Base-by-base conservation (phyloP, 1,284 basidiomycete species). In the Caloboletus firmus region DNA sequence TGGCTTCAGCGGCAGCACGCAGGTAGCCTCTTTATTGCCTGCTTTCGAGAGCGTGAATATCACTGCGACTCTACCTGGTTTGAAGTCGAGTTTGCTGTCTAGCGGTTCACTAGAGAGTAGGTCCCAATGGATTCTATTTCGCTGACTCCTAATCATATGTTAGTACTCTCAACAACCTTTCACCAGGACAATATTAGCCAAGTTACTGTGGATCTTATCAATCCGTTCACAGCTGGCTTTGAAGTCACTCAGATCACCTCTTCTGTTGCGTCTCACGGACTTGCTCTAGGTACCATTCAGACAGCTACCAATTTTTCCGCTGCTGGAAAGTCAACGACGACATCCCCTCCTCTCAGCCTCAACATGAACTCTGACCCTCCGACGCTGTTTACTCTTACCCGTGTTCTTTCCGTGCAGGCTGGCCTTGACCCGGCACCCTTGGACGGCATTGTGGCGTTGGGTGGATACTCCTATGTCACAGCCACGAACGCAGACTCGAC, bases 341-440 rank as follows among this genome's bases (percentile, higher is more conserved):
- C 74, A 32, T 89, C 86, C 12, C 87, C 89, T 4, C 65, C 67
- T 8, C 70, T 91, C 53, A 72, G 83, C 51, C 71, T 92, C 43
- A 72, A 82, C 61, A 78, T 91, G 77, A 91, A 91, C 67, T 79
- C 87, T 57, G 84, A 89, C 60, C 89, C 87, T 22, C 70, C 81
- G n/a, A 74, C 81, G 31, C 74, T 92, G 39, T 91, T 92, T 66
- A 86, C 85, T 0, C 74, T 91, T 17, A 84, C 87, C 30, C 80
- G 88, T 26, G 76, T 78, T 3, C 76, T 91, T 6, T 87, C 85
- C 10, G 74, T 85, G 15, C 75, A 87, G 57, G 84, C 87, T 10
- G 84, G 85, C 4, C 67, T 87, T 54, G 74, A 82, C 60, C 80
- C 82, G 1, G 74, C 76, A 12, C 85, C 84, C 40, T 72, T 92